Conservation (phyloP, 768 basidiomycete species). For the Crassisporium funariophilum region DNA sequence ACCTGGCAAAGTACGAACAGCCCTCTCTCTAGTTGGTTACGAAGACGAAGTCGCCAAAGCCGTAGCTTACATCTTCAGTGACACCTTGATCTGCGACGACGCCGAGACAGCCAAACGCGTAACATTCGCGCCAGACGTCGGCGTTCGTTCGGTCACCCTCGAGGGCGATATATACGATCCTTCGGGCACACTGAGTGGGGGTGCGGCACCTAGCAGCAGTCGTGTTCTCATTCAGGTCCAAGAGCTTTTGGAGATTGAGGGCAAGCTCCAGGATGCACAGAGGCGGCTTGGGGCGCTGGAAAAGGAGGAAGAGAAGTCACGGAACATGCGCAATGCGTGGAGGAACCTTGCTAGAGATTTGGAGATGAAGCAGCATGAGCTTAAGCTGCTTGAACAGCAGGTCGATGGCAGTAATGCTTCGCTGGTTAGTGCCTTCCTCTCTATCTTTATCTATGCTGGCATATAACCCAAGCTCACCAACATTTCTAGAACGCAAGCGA, state of each 20-base stretch:
- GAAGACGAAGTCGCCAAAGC: constrained; percentile 91
- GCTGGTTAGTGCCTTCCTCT: constrained; percentile 53
- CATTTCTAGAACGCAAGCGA: constrained; percentile 85
- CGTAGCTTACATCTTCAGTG: constrained; percentile 92
- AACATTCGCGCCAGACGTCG: constrained; percentile 73
- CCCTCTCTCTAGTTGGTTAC: constrained; percentile 89
- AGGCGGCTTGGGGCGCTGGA: constrained; percentile 52
- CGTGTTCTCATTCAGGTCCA: constrained; percentile 83
- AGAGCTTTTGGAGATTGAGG: constrained; percentile 72
- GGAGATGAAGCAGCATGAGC: constrained; percentile 89
- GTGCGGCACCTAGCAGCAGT: constrained; percentile 76
- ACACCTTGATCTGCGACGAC: constrained; percentile 87
- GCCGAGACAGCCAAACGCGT: constrained; percentile 83
- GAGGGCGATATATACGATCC: constrained; percentile 98
- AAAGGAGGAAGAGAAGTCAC: constrained; percentile 52
- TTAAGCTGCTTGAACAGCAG: constrained; percentile 80
- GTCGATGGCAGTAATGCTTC: constrained; percentile 88
- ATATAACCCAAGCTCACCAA: too few relatives aligned
- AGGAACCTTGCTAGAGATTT: constrained; percentile 60
- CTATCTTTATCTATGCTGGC: neutral
- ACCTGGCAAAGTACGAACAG: constrained; percentile 79
- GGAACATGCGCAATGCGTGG: constrained; percentile 63
- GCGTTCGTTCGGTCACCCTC: constrained; percentile 85
- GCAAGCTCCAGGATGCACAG: constrained; percentile 52
- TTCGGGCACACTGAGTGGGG: constrained; percentile 90